Evolutionary conservation across 208 protist species (phyloP), one percentile per base, ranked within the genome.

Genomic region (Acanthamoeba rhysodes): DNA sequence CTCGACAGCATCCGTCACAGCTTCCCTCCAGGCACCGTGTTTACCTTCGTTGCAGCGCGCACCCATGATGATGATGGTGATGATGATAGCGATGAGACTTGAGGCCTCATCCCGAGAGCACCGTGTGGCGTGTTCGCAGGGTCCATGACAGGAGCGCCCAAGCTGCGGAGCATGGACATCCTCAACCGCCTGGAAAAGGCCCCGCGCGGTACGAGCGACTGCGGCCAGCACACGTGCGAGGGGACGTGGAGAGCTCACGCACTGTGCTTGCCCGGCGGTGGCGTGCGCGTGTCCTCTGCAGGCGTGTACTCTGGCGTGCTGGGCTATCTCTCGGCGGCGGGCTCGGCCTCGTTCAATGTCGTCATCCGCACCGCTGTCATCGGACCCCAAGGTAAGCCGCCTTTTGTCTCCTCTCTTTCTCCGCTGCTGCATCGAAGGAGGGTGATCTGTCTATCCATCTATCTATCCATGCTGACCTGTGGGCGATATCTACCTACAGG

Each of bases 101-200:
- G n/a, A n/a, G 37, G 37, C 37, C 37, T 41, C 37, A 41, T 41
- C 37, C 37, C 1, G 37, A 1, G 37, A 1, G 37, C 37, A 41
- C 37, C 41, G 2, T 45, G 41, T 45, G 41, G 41, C 4, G 41
- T 45, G 41, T 45, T 45, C 41, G 55, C 96, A 50, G 96, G 97
- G 4, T 97, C 95, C 62, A 98, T 98, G 97, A 98, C 97, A 0
- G 97, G 97, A 9, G 97, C 97, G 14, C 97, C 97, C 20, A 98
- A 98, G 90, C n/a, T 76, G 34, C 96, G 97, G 48, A 96, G 96
- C 24, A 90, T 97, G 37, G 66, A 88, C 41, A 82, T 98, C 27
- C 57, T 98, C 5, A 85, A 97, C 32, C 29, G 68, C 53, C 70
- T 80, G 32, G 55, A 72, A 29, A 84, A 57, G 45, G 24, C n/a